Evolutionary conservation across 257 asterid genomes (phyloP).

Genomic region (Solanum phureja): DNA sequence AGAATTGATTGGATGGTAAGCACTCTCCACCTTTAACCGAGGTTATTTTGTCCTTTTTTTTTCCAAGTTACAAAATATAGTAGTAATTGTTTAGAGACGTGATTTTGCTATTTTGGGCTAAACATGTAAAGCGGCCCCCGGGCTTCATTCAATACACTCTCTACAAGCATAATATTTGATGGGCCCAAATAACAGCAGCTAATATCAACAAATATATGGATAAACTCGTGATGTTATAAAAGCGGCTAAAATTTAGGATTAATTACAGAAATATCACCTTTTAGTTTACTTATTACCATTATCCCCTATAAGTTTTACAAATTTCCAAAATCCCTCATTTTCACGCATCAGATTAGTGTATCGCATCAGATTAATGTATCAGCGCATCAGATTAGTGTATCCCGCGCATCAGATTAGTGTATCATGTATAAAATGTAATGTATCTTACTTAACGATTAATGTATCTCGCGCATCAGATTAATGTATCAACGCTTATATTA

Average conservation of each 20-base stretch:
- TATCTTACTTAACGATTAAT: too few relatives aligned
- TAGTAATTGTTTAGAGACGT: not conserved
- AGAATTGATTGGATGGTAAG: not conserved
- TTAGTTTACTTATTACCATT: too few relatives aligned
- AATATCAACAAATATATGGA: not conserved
- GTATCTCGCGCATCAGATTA: too few relatives aligned
- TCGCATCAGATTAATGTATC: too few relatives aligned
- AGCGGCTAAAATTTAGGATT: not conserved
- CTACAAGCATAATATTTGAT: not conserved
- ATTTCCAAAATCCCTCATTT: too few relatives aligned
- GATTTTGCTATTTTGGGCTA: not conserved
- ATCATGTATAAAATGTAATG: too few relatives aligned
- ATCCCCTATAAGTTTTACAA: too few relatives aligned
- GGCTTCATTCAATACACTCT: not conserved
- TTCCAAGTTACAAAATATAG: not conserved
- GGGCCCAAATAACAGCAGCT: not conserved
- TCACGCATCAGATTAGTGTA: too few relatives aligned
- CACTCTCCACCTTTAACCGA: not conserved
- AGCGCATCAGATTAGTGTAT: too few relatives aligned
- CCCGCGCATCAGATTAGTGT: too few relatives aligned
- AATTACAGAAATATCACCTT: too few relatives aligned
- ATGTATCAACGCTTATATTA: too few relatives aligned
- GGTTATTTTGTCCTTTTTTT: not conserved
- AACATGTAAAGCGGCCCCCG: not conserved
- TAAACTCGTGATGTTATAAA: not conserved